A percentile compares a stretch with the other conserved stretches of the same genome.
These are phyloP conservation scores for Asterophora parasitica DNA, from an alignment of 768 basidiomycete species.

Conservation along the genomic window DNA sequence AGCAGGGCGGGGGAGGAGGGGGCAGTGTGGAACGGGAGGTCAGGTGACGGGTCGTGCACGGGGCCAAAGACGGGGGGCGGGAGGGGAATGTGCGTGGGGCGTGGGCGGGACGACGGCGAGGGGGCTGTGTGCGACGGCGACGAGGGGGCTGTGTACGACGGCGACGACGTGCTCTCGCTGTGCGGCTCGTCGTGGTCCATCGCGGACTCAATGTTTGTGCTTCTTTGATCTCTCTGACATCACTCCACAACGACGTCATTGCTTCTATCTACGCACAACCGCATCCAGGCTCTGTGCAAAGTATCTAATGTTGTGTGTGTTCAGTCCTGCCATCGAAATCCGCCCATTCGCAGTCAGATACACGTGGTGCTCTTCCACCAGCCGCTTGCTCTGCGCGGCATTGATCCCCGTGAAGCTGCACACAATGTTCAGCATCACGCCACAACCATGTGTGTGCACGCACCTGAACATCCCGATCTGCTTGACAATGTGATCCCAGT, in stretches of 20 bases:
- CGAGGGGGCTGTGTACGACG: constrained; percentile 9
- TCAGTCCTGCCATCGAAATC: constrained; percentile 94
- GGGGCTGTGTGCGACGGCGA: constrained; percentile 4
- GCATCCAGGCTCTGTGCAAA: constrained; percentile 69
- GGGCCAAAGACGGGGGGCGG: constrained; percentile 30
- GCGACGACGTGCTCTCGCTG: constrained; percentile 10
- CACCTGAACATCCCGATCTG: constrained; percentile 99
- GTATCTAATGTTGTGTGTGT: constrained; percentile 70
- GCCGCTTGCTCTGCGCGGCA: constrained; percentile 54
- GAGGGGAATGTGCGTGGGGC: constrained; percentile 27
- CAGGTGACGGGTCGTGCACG: constrained; percentile 26
- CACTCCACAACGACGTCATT: constrained; percentile 25
- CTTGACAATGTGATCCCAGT: constrained; percentile 92
- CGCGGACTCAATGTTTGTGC: constrained; percentile 13
- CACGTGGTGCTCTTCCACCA: constrained; percentile 72
- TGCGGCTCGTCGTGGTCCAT: constrained; percentile 13
- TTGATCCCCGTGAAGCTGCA: constrained; percentile 81
- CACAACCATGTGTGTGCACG: constrained; percentile 13
- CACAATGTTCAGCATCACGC: neutral
- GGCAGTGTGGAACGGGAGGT: constrained; percentile 42
- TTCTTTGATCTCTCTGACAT: constrained; percentile 28
- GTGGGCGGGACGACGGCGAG: constrained; percentile 14
- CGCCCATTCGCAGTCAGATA: constrained; percentile 86
- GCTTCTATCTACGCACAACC: constrained; percentile 39
- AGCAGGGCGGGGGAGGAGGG: constrained; percentile 37